These are phyloP conservation scores for Crepidotus variabilis DNA, from an alignment of 768 basidiomycete species.

Conservation along the genomic window DNA sequence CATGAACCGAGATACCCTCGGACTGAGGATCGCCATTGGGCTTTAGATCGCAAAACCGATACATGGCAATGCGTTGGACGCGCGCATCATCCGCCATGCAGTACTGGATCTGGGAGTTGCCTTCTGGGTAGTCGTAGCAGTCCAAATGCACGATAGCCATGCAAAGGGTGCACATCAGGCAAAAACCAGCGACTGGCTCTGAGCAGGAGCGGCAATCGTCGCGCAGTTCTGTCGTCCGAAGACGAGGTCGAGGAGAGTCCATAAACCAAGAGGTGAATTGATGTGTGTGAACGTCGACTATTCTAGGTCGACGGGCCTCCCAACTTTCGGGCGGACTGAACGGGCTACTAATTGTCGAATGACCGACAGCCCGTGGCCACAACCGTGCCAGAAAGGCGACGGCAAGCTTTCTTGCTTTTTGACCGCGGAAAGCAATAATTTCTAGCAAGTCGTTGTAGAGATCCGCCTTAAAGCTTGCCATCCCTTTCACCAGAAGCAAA, in stretches of 20 bases:
- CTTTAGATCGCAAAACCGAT: conserved; percentile 54
- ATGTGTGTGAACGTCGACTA: conserved; percentile 41
- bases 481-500: conserved; percentile 47
- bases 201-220: conserved; percentile 56
- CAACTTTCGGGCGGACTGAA: conserved; percentile 25
- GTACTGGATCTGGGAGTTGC: conserved; percentile 57
- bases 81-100: conserved; percentile 37
- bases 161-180: conserved; percentile 69
- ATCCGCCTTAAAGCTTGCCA: conserved; percentile 61
- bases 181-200: conserved; percentile 57
- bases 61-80: conserved; percentile 55
- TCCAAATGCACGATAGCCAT: conserved; percentile 69
- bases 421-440: conserved; percentile 63
- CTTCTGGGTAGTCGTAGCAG: conserved; percentile 72
- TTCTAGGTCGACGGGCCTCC: neutral
- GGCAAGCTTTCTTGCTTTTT: conserved; percentile 51
- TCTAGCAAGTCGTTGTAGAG: conserved; percentile 69
- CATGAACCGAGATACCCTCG: conserved; percentile 20
- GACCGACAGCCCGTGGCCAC: conserved; percentile 71
- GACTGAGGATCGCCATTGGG: conserved; percentile 22
- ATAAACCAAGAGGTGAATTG: conserved; percentile 73
- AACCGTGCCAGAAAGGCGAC: conserved; percentile 51
- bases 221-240: conserved; percentile 30
- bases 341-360: conserved; percentile 54
- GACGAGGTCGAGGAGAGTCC: conserved; percentile 17